These are phyloP conservation scores for Lactarius pseudohatsudake DNA, from an alignment of 768 basidiomycete species.

Conservation along the genomic window DNA sequence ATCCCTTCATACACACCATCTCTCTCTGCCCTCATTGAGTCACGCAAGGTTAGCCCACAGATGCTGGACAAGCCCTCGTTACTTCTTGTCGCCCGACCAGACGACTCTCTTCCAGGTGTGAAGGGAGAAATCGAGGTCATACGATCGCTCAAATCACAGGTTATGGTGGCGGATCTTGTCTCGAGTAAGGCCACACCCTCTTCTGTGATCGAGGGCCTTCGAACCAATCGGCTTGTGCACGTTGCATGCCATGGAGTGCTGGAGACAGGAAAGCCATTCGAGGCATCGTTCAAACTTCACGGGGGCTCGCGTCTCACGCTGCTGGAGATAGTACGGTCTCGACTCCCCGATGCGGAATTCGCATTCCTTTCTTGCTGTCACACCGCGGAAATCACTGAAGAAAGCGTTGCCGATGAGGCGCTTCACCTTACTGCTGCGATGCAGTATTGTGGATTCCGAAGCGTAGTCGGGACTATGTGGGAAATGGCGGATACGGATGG, in stretches of 20 bases:
- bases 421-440: background rate
- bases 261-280: slow-evolving; percentile 1
- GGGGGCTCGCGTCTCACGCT: background rate
- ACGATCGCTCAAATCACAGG: background rate
- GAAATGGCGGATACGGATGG: background rate
- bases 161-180: background rate
- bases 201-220: background rate
- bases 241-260: slow-evolving; percentile 18
- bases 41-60: background rate
- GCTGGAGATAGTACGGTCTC: slow-evolving; percentile 4
- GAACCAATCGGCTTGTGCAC: background rate
- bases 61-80: background rate
- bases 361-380: background rate
- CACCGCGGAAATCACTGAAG: background rate
- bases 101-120: background rate
- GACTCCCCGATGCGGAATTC: background rate
- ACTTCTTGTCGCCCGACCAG: background rate
- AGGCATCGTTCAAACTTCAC: background rate
- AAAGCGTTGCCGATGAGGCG: background rate
- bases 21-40: background rate
- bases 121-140: background rate
- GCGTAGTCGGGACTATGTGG: background rate
- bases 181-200: background rate
- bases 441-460: slow-evolving; percentile 1
- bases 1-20: background rate